Conservation (phyloP, 345 rosid genomes). For the Luvunga scandens region DNA sequence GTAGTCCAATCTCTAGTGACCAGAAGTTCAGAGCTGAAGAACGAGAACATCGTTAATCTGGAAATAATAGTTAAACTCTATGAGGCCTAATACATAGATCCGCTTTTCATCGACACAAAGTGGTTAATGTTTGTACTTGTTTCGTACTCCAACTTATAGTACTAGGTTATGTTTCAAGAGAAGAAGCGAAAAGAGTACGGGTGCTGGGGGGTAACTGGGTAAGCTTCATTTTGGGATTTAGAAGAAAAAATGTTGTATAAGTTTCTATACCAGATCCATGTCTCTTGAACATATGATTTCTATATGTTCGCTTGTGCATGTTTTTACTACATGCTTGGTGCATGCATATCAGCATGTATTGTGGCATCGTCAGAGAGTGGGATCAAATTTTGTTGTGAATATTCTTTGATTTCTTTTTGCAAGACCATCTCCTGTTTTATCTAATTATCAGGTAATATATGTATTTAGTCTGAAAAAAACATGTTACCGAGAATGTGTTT, state of each 20-base stretch:
- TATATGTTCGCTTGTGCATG: neutral
- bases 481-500: neutral
- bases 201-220: neutral
- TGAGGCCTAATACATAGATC: neutral
- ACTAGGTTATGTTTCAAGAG: neutral
- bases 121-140: neutral
- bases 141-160: neutral
- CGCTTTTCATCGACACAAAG: neutral
- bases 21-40: neutral
- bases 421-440: neutral
- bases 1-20: neutral
- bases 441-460: neutral
- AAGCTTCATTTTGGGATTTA: constrained; percentile 9
- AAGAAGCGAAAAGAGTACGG: neutral
- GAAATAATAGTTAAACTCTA: neutral
- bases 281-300: neutral
- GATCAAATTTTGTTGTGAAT: neutral
- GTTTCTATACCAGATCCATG: neutral
- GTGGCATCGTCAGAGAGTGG: neutral
- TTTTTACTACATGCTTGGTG: neutral
- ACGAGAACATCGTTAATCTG: constrained; percentile 13
- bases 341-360: neutral
- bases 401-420: neutral
- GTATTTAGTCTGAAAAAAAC: neutral
- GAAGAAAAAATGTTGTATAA: neutral